These are phyloP conservation scores for Paraglomus occultum DNA, from an alignment of 192 early-diverging fungal genomes.

Conservation along the genomic window DNA sequence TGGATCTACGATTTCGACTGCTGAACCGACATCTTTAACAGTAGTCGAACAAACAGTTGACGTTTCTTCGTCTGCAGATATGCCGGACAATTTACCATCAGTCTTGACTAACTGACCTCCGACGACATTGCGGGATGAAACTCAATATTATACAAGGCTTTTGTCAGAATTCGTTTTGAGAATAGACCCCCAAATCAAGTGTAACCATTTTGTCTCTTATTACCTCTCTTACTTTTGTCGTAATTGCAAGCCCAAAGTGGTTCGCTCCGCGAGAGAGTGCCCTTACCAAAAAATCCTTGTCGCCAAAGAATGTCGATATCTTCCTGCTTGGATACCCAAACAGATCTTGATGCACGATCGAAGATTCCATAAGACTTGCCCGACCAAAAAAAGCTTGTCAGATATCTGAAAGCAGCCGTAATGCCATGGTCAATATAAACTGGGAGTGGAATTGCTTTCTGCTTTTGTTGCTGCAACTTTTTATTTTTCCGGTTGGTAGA, in stretches of 20 bases:
- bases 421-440: no score
- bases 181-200: neutral
- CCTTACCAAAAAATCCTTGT: conserved; percentile 74
- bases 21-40: neutral
- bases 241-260: conserved; percentile 65
- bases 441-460: no score
- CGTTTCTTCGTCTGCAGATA: neutral
- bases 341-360: conserved; percentile 24
- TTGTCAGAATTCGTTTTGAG: conserved; percentile 21
- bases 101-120: neutral
- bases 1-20: neutral
- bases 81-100: neutral
- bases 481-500: no score
- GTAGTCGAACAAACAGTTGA: neutral
- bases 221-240: conserved; percentile 30
- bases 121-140: neutral
- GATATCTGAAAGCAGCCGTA: no score
- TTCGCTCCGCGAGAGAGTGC: conserved; percentile 73
- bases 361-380: conserved; percentile 19
- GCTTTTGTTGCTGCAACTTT: no score
- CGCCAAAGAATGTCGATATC: conserved; percentile 51
- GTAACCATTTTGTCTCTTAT: neutral
- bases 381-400: no score
- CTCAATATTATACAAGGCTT: conserved; percentile 4
- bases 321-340: conserved; percentile 33